Evolutionary conservation across 2,329 filamentous ascomycete species (phyloP).

Genomic region (Delphinella strobiligena): DNA sequence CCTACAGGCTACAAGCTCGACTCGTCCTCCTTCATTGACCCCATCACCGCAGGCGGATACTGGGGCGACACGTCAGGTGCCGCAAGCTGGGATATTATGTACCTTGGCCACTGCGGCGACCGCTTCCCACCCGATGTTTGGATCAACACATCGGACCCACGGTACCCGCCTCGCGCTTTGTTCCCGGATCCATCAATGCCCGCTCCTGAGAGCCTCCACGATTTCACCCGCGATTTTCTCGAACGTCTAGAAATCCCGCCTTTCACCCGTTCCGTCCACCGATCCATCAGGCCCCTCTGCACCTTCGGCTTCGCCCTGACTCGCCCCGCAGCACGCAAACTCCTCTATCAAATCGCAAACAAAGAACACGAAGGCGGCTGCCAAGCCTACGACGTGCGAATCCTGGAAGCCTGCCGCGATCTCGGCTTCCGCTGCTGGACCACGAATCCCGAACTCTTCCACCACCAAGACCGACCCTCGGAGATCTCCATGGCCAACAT

Average conservation of each 20-base stretch:
- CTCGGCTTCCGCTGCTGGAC: slow-evolving; percentile 23
- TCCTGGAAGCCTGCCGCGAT: slow-evolving; percentile 27
- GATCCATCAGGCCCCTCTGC: slow-evolving; percentile 30
- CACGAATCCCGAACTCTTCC: slow-evolving; percentile 28
- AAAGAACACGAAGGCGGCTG: slow-evolving; percentile 17
- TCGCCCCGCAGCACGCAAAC: slow-evolving; percentile 20
- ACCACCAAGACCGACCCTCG: slow-evolving; percentile 23
- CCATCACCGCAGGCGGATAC: slow-evolving; percentile 18
- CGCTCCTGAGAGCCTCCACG: slow-evolving; percentile 21
- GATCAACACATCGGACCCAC: slow-evolving; percentile 12
- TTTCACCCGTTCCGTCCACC: slow-evolving; percentile 26
- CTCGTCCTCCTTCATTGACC: no score
- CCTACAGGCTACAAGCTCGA: no score
- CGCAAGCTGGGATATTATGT: slow-evolving; percentile 26
- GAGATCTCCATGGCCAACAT: slow-evolving; percentile 24
- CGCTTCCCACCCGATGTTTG: slow-evolving; percentile 18
- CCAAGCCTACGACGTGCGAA: slow-evolving; percentile 28
- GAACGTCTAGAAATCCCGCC: slow-evolving; percentile 23
- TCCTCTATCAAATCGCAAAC: slow-evolving; percentile 25
- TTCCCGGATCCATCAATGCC: slow-evolving; percentile 26
- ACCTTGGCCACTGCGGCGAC: slow-evolving; percentile 32
- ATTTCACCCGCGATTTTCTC: slow-evolving; percentile 27
- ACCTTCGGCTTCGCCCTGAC: slow-evolving; percentile 34
- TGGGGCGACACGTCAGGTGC: slow-evolving; percentile 31
- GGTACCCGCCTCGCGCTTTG: slow-evolving; percentile 18